phyloP scores from a whole-genome alignment of 345 rosid genomes.

The Aegle marmelos region DNA sequence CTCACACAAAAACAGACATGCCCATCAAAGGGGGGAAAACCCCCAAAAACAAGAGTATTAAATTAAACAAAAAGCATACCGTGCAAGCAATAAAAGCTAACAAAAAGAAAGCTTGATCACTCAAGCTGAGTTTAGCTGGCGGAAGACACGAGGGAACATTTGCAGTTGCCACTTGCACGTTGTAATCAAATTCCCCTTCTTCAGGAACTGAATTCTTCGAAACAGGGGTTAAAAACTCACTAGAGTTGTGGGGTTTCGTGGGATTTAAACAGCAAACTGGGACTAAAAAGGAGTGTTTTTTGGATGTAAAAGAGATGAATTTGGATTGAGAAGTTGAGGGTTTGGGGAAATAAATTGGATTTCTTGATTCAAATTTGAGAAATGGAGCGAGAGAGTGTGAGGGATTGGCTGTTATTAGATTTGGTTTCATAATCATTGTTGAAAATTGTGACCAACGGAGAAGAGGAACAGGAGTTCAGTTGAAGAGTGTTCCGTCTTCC shows the following conservation, averaged over 20 bases:
- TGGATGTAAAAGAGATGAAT: conserved; percentile 17
- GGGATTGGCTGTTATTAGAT: conserved; percentile 25
- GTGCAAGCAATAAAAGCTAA: conserved; percentile 78
- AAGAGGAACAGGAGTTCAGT: not conserved
- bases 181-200: conserved; percentile 36
- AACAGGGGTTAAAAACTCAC: conserved; percentile 2
- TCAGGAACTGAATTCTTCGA: conserved; percentile 23
- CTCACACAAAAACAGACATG: not conserved
- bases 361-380: conserved; percentile 10
- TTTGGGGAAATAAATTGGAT: conserved; percentile 19
- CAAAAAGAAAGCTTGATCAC: conserved; percentile 76
- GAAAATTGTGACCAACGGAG: not conserved
- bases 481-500: too few relatives aligned
- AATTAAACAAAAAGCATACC: conserved; percentile 34
- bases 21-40: not conserved
- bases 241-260: conserved; percentile 20
- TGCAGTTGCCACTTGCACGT: conserved; percentile 48
- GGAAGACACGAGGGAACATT: conserved; percentile 40
- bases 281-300: conserved; percentile 24
- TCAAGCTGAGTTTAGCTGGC: conserved; percentile 45
- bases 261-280: conserved; percentile 32
- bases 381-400: conserved; percentile 17
- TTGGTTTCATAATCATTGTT: conserved; percentile 33
- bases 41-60: not conserved
- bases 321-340: conserved; percentile 14